Conservation (phyloP, 2,329 filamentous ascomycete genomes). For the Zasmidium cellare region DNA sequence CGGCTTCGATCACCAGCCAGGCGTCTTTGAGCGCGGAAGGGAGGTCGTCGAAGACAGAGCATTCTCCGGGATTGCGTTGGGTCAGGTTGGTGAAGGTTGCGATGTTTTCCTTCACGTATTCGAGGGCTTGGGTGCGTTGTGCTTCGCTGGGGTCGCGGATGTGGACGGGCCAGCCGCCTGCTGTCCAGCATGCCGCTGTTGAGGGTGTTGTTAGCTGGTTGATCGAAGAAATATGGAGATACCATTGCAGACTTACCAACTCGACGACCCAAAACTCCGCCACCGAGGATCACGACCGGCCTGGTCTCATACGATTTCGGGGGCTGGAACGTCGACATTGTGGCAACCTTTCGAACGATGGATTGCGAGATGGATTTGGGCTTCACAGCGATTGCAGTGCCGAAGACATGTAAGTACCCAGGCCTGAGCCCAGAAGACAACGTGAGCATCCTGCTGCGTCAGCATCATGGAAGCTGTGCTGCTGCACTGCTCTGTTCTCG, state of each 20-base stretch:
- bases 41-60: slow-evolving; percentile 30
- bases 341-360: neutral
- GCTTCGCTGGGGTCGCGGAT: slow-evolving; percentile 45
- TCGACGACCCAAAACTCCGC: slow-evolving; percentile 6
- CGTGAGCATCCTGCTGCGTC: too few species aligned
- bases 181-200: slow-evolving; percentile 28
- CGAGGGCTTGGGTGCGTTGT: slow-evolving; percentile 39
- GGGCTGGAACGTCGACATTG: neutral
- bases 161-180: slow-evolving; percentile 45
- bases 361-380: neutral
- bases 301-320: neutral
- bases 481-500: too few species aligned
- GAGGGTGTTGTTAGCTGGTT: neutral
- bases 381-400: neutral
- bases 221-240: neutral
- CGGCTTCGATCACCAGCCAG: slow-evolving; percentile 57
- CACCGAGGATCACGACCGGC: slow-evolving; percentile 4
- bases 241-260: neutral
- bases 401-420: too few species aligned
- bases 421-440: too few species aligned
- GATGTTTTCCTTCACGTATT: slow-evolving; percentile 44
- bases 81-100: slow-evolving; percentile 18
- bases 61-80: neutral
- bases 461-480: too few species aligned
- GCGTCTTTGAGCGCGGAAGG: slow-evolving; percentile 44